These are phyloP conservation scores for Apiospora saccharicola DNA, from an alignment of 2,329 filamentous ascomycete species.

Conservation along the genomic window DNA sequence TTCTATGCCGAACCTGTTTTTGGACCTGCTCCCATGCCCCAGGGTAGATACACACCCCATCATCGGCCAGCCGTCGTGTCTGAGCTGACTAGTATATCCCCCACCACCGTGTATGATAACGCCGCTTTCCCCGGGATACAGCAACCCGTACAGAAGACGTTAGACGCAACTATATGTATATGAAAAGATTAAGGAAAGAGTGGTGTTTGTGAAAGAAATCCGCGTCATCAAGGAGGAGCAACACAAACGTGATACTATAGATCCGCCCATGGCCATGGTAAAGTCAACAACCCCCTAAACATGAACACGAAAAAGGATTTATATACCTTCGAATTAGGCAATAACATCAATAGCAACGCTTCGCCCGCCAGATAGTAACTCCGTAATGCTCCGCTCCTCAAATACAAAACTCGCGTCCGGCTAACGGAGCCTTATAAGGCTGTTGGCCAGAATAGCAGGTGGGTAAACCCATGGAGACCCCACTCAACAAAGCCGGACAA, in stretches of 20 bases:
- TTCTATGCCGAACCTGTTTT: conserved; percentile 16
- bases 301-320: conserved; percentile 11
- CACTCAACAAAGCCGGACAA: neutral
- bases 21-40: conserved; percentile 5
- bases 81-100: conserved; percentile 18
- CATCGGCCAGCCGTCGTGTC: conserved; percentile 18
- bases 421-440: neutral
- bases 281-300: neutral
- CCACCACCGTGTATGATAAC: conserved; percentile 13
- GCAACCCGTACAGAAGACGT: neutral
- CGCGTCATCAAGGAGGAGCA: conserved; percentile 12
- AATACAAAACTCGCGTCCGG: neutral
- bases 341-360: conserved; percentile 10
- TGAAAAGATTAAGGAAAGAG: neutral
- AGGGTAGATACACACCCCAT: neutral
- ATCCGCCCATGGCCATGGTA: neutral
- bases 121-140: neutral
- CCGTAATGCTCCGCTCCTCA: conserved; percentile 5
- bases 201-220: conserved; percentile 9
- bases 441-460: conserved; percentile 11
- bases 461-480: neutral
- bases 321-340: conserved; percentile 3
- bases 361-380: conserved; percentile 18
- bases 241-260: conserved; percentile 7
- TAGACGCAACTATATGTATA: conserved; percentile 16